Base-by-base conservation (phyloP, 2,329 filamentous ascomycete genomes). In the Teratosphaeria pseudoeucalypti region DNA sequence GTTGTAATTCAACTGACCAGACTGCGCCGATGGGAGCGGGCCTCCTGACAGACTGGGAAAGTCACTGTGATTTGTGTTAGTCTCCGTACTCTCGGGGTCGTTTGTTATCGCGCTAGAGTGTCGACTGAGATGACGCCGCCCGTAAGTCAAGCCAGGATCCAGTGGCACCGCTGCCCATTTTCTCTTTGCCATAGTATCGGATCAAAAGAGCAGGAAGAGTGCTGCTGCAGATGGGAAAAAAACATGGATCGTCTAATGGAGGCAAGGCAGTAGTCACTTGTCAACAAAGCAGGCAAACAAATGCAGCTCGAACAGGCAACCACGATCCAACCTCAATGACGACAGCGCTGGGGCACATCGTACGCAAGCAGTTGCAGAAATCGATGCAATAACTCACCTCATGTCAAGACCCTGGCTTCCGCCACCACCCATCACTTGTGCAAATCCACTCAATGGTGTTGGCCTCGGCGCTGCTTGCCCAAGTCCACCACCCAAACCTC, bases 41-140 rank as follows among this genome's bases (percentile, higher is more conserved):
- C 79, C 77, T 59, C 81, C 80, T 53, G 82, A 84, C 66, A 86
- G 73, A 11, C 81, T 83, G 54, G 83, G 83, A 60, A 86, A 86
- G 68, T 86, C 83, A 68, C 83, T 86, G 62, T 56, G n/a, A 54
- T 61, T 65, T 49, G 43, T n/a, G 43, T 49, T 14, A 54, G 53
- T 54, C 23, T 32, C 19, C 23, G 53, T 12, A 34, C 34, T 34
- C 29, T 53, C 39, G 3, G 29, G 29, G 29, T 60, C 34, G 27
- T 14, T 47, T 10, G 14, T 34, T 23, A 2, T n/a, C 29, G 34
- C 27, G 29, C 53, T 54, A 7, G 12, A 37, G 6, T 54, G 53
- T 34, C 34, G 55, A n/a, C 27, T 56, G 19, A 56, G 55, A 23
- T 56, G 55, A 47, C 26, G 32, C 9, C 55, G 34, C 7, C 34